Evolutionary conservation across 2,329 filamentous ascomycete species (phyloP), one percentile per base, ranked within the genome.

Genomic region (Verticillium nubilum): DNA sequence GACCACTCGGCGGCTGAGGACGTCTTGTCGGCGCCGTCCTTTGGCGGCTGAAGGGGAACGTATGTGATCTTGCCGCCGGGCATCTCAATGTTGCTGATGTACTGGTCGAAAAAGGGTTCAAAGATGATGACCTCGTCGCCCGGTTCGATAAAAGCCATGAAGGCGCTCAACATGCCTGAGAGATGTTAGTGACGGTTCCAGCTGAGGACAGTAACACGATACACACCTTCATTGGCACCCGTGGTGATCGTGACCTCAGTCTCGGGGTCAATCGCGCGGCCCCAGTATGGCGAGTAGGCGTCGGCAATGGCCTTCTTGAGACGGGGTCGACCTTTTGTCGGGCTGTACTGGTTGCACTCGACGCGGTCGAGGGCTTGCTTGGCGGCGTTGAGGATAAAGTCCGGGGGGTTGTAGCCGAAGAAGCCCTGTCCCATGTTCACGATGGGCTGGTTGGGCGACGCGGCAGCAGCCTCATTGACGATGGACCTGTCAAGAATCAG

Each of bases 31-130:
- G 86, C 89, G 56, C 95, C 95, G 53, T 92, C 87, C 64, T 84
- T 82, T 10, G 95, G 95, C 28, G 95, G 94, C 63, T 95, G 90
- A 72, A 99, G 81, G n/a, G 95, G 93, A 26, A 98, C 94, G 71
- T 97, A 98, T 67, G 94, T 89, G 64, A 98, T 91, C 72, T 89
- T 96, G 66, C 95, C 95, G 57, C 95, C 95, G 1, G 95, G 88
- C 93, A 99, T 98, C 75, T 97, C 91, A 64, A 99, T 98, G 76
- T 99, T 99, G 80, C 89, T 92, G 66, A 99, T 96, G 73, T 98
- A 96, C 87, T 99, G 95, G 76, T 99, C 95, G 72, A 98, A 99
- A 78, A 97, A 99, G 12, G 95, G 95, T 78, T 99, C 95, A 72
- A 99, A 97, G 59, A 99, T 85, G 66, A 99, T 97, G 65, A 97